These are phyloP conservation scores for Phytophthora niederhauseri DNA, from an alignment of 352 stramenopile genomes.

Conservation along the genomic window DNA sequence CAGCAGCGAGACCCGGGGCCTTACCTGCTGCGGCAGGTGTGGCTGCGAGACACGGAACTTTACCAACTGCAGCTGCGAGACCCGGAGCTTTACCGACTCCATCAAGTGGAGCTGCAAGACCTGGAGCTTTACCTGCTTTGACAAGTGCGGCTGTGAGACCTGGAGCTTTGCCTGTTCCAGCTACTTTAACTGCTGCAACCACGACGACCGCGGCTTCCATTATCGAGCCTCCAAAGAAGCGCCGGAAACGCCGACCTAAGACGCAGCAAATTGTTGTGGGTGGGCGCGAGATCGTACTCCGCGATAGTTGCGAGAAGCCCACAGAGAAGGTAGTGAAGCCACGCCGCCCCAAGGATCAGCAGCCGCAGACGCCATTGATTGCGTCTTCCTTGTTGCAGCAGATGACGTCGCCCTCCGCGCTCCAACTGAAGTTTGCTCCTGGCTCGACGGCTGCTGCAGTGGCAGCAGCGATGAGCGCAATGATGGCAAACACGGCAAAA, in stretches of 20 bases:
- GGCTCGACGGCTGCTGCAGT: slow-evolving; percentile 31
- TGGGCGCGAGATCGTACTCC: slow-evolving; percentile 50
- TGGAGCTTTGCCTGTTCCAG: slow-evolving; percentile 1
- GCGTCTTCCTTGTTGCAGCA: slow-evolving; percentile 9
- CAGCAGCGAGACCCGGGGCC: neutral
- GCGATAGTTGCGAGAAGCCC: slow-evolving; percentile 67
- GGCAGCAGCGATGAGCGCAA: slow-evolving; percentile 33
- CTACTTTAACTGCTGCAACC: slow-evolving; percentile 4
- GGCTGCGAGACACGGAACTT: neutral
- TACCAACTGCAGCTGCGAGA: slow-evolving; percentile 5
- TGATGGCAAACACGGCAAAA: slow-evolving; percentile 36
- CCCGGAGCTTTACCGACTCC: neutral
- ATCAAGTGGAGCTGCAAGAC: slow-evolving; percentile 6
- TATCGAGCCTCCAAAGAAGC: slow-evolving; percentile 23
- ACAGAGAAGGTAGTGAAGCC: slow-evolving; percentile 64
- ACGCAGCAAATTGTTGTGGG: slow-evolving; percentile 57
- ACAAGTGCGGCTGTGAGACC: slow-evolving; percentile 1
- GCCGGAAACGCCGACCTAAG: slow-evolving; percentile 50
- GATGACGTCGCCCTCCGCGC: slow-evolving; percentile 24
- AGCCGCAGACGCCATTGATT: slow-evolving; percentile 17
- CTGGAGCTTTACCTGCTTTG: neutral
- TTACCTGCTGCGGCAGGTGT: neutral
- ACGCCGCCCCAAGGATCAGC: slow-evolving; percentile 31
- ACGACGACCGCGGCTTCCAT: slow-evolving; percentile 7
- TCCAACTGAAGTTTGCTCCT: slow-evolving; percentile 34